These are phyloP conservation scores for Tulasnella sp. DNA, from an alignment of 768 basidiomycete genomes.

Conservation along the genomic window DNA sequence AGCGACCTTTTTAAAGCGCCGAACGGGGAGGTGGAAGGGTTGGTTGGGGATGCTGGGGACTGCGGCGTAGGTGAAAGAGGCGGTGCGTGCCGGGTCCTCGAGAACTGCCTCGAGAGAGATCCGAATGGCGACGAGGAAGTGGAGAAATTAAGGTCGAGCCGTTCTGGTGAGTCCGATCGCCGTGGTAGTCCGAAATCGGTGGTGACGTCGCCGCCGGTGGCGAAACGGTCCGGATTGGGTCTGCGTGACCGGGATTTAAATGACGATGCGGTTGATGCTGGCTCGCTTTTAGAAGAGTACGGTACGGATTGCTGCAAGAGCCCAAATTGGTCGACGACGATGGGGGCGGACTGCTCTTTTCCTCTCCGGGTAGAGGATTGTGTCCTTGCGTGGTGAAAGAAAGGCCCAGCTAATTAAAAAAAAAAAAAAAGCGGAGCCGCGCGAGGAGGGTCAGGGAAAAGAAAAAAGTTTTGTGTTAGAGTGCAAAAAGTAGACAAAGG, in stretches of 20 bases:
- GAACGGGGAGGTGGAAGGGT: neutral
- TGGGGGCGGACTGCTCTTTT: neutral
- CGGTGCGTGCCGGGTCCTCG: neutral
- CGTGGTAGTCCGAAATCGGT: neutral
- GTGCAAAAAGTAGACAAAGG: neutral
- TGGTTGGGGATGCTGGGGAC: neutral
- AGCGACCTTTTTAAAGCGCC: neutral
- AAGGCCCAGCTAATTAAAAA: neutral
- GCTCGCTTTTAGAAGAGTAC: neutral
- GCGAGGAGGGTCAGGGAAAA: too few species aligned
- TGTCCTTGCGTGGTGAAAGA: neutral
- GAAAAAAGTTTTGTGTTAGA: neutral
- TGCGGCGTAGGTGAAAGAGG: neutral
- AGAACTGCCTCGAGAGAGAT: neutral
- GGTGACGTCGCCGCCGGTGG: too few species aligned
- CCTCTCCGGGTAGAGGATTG: neutral
- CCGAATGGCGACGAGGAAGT: neutral
- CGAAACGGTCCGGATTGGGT: neutral
- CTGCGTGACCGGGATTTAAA: neutral
- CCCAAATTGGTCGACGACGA: neutral
- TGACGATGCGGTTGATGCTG: neutral
- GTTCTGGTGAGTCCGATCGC: neutral
- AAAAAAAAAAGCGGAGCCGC: too few species aligned
- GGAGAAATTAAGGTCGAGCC: neutral
- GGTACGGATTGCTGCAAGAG: neutral